Evolutionary conservation across 1,284 basidiomycete species (phyloP).

Genomic region (Ustilago curta): DNA sequence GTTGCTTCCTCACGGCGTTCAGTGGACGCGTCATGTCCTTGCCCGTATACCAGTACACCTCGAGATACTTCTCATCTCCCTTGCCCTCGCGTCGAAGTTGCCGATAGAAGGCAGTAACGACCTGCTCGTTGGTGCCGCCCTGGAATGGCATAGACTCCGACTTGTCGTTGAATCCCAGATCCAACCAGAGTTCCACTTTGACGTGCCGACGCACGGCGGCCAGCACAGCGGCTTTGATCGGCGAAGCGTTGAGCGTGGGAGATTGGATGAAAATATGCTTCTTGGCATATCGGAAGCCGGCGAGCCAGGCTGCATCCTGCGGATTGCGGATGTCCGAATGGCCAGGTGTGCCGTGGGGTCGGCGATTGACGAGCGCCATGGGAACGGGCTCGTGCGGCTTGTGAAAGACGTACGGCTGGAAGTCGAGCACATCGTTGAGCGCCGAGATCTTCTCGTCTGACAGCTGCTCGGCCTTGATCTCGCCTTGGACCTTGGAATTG

Average conservation of each 20-base stretch:
- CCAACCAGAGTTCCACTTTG: constrained; percentile 72
- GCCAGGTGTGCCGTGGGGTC: constrained; percentile 76
- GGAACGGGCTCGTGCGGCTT: constrained; percentile 74
- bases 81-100: constrained; percentile 60
- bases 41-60: constrained; percentile 77
- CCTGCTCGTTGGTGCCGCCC: constrained; percentile 83
- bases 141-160: constrained; percentile 81
- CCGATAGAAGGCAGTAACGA: constrained; percentile 76
- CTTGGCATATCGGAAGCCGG: constrained; percentile 78
- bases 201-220: constrained; percentile 77
- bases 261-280: constrained; percentile 77
- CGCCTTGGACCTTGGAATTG: constrained; percentile 65
- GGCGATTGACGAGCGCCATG: constrained; percentile 79
- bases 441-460: constrained; percentile 27
- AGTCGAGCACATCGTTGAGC: constrained; percentile 58
- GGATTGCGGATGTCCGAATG: constrained; percentile 76
- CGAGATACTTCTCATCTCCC: constrained; percentile 73
- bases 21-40: constrained; percentile 80
- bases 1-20: constrained; percentile 79
- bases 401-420: constrained; percentile 64
- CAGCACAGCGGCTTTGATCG: constrained; percentile 77
- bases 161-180: constrained; percentile 70
- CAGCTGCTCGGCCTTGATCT: constrained; percentile 56
- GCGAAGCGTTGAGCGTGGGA: constrained; percentile 80
- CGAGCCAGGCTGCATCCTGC: constrained; percentile 82